Evolutionary conservation across 257 asterid genomes (phyloP).

Genomic region (Anisodus acutangulus): DNA sequence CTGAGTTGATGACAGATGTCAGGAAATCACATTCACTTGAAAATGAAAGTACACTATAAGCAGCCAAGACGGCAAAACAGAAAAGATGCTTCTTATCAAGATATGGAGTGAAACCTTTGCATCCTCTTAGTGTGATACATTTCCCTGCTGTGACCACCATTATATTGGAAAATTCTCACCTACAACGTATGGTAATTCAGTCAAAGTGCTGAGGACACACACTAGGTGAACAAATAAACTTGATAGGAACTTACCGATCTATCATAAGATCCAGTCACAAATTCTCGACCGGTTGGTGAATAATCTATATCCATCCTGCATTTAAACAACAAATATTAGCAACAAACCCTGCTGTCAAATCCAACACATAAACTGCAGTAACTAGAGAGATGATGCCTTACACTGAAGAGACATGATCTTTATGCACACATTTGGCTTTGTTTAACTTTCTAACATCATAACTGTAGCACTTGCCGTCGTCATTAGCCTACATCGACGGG

Average conservation of each 20-base stretch:
- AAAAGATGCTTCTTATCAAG: conserved; percentile 1
- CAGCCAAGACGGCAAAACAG: background rate
- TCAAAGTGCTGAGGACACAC: conserved; percentile 1
- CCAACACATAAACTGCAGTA: conserved; percentile 22
- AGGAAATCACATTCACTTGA: conserved; percentile 1
- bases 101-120: conserved; percentile 70
- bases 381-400: conserved; percentile 44
- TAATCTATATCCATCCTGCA: conserved; percentile 96
- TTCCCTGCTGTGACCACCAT: conserved; percentile 98
- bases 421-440: conserved; percentile 88
- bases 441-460: conserved; percentile 81
- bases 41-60: background rate
- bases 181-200: conserved; percentile 41
- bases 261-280: conserved; percentile 97
- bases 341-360: conserved; percentile 11
- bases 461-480: conserved; percentile 91
- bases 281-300: conserved; percentile 98
- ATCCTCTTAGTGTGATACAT: conserved; percentile 93
- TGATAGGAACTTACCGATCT: conserved; percentile 72
- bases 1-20: conserved; percentile 48
- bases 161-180: conserved; percentile 89
- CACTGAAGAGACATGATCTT: conserved; percentile 96
- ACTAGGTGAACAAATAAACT: conserved; percentile 24
- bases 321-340: conserved; percentile 22
- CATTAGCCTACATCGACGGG: conserved; percentile 72